phyloP scores from a whole-genome alignment of 805 yeast genomes.

The Maudiozyma turicensis region DNA sequence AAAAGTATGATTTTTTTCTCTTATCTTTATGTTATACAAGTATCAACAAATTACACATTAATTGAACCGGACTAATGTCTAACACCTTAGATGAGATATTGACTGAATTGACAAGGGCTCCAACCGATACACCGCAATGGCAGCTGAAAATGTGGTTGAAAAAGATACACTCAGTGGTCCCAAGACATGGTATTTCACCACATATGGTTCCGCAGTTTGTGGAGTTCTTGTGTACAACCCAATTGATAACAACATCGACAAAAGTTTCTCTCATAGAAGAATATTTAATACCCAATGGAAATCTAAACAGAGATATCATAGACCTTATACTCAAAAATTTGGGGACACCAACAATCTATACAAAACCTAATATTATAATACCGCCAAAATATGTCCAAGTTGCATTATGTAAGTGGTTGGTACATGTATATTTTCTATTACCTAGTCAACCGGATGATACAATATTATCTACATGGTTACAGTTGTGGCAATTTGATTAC shows the following conservation, averaged over 20 bases:
- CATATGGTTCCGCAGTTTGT: constrained; percentile 10
- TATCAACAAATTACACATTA: neutral
- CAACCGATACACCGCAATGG: constrained; percentile 4
- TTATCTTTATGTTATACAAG: neutral
- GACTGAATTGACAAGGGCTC: constrained; percentile 1
- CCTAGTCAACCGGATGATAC: constrained; percentile 9
- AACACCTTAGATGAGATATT: constrained; percentile 2
- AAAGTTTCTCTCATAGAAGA: constrained; percentile 20
- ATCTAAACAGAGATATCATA: constrained; percentile 18
- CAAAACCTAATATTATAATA: constrained; percentile 11
- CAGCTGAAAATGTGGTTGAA: constrained; percentile 4
- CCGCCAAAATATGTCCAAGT: constrained; percentile 18
- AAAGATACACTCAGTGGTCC: constrained; percentile 7
- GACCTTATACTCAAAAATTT: constrained; percentile 23
- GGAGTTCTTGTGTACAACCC: constrained; percentile 12
- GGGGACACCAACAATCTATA: constrained; percentile 21
- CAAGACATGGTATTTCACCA: constrained; percentile 15
- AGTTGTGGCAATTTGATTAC: constrained; percentile 30
- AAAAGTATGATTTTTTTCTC: no score
- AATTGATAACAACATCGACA: constrained; percentile 9
- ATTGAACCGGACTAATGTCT: constrained; percentile 1
- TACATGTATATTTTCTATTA: constrained; percentile 22
- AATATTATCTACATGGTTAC: constrained; percentile 25
- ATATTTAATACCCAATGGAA: constrained; percentile 24
- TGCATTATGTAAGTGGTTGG: constrained; percentile 29